Evolutionary conservation across 768 basidiomycete species (phyloP).

Genomic region (Glaciozyma martinii): DNA sequence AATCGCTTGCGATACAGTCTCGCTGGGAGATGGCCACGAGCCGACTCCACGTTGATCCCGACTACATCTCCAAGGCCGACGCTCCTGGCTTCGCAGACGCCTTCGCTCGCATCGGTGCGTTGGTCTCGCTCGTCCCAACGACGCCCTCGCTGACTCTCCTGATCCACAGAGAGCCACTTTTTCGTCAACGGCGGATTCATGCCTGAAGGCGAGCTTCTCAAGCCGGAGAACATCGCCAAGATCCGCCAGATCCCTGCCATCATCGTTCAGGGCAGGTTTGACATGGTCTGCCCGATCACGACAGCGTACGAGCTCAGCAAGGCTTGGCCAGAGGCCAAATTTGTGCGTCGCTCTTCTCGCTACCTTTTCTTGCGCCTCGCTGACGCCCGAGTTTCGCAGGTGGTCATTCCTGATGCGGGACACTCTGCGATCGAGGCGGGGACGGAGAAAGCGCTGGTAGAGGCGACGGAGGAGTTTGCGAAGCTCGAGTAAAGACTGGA

Average conservation of each 20-base stretch:
- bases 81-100: slow-evolving; percentile 50
- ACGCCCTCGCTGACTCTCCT: not conserved
- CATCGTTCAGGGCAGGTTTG: slow-evolving; percentile 9
- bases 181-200: slow-evolving; percentile 68
- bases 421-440: slow-evolving; percentile 72
- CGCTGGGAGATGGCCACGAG: slow-evolving; percentile 64
- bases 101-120: slow-evolving; percentile 66
- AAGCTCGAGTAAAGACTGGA: not conserved
- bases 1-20: not conserved
- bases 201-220: slow-evolving; percentile 24
- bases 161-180: slow-evolving; percentile 57
- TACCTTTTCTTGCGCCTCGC: not conserved
- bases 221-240: slow-evolving; percentile 17
- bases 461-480: slow-evolving; percentile 37
- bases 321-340: slow-evolving; percentile 38
- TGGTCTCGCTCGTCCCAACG: not conserved
- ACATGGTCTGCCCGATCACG: slow-evolving; percentile 12
- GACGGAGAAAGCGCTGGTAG: slow-evolving; percentile 58
- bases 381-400: not conserved
- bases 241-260: slow-evolving; percentile 9
- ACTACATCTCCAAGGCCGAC: slow-evolving; percentile 60
- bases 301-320: slow-evolving; percentile 34
- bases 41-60: slow-evolving; percentile 60
- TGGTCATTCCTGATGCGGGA: slow-evolving; percentile 54
- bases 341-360: slow-evolving; percentile 29